These are phyloP conservation scores for Corchorus olitorius DNA, from an alignment of 345 rosid species.

Conservation along the genomic window DNA sequence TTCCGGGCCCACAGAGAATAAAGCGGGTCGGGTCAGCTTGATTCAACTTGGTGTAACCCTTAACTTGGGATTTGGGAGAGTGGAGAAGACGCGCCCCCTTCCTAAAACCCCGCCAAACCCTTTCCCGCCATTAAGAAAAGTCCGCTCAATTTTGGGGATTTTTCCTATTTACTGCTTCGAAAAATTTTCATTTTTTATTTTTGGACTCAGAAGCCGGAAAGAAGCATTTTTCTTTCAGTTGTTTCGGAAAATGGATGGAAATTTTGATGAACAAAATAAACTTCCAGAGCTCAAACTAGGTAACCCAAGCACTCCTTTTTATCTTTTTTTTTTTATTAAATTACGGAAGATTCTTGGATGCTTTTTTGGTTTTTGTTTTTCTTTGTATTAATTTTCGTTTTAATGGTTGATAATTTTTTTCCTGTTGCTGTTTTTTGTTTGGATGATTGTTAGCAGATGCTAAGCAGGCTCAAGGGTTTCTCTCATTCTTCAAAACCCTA, in stretches of 20 bases:
- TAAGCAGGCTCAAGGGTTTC: conserved; percentile 97
- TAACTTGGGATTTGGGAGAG: background rate
- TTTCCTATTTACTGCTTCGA: background rate
- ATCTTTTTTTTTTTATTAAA: background rate
- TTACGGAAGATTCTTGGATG: too few relatives aligned
- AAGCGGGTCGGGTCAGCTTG: too few relatives aligned
- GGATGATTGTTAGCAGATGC: conserved; percentile 48
- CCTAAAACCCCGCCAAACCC: background rate
- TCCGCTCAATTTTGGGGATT: background rate
- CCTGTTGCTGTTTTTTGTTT: conserved; percentile 2
- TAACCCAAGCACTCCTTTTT: conserved; percentile 29
- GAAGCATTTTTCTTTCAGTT: background rate
- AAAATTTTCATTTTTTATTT: background rate
- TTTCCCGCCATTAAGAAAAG: conserved; percentile 65
- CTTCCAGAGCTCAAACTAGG: conserved; percentile 96
- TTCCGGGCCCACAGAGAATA: too few relatives aligned
- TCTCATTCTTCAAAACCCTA: conserved; percentile 90
- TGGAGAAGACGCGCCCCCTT: background rate
- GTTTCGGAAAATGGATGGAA: conserved; percentile 48
- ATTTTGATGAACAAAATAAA: conserved; percentile 60
- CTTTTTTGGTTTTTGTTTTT: background rate
- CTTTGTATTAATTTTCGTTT: background rate
- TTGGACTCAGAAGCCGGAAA: background rate
- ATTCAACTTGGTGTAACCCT: too few relatives aligned
- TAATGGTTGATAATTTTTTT: conserved; percentile 12